Evolutionary conservation across 2,329 filamentous ascomycete species (phyloP).

Genomic region (Stenocarpella maydis): DNA sequence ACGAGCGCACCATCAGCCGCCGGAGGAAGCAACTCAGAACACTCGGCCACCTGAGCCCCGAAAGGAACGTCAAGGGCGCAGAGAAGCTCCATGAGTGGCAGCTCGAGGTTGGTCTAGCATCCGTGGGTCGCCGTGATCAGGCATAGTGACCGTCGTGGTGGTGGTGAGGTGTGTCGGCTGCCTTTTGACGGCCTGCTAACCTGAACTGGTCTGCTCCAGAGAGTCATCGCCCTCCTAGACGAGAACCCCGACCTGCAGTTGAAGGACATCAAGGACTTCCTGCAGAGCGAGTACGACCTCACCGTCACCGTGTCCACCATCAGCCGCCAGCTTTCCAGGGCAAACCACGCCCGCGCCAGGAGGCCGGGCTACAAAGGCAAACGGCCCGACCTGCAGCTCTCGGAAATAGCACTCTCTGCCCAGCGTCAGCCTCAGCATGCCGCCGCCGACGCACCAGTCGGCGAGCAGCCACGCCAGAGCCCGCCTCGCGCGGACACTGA

Average conservation of each 20-base stretch:
- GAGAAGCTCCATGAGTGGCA: constrained; percentile 35
- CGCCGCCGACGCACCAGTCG: background rate
- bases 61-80: constrained; percentile 33
- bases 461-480: constrained; percentile 4
- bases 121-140: background rate
- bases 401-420: background rate
- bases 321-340: constrained; percentile 32
- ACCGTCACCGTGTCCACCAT: constrained; percentile 34
- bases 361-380: constrained; percentile 34
- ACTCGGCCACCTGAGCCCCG: constrained; percentile 32
- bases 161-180: background rate
- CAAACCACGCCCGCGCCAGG: constrained; percentile 28
- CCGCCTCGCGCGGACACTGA: background rate
- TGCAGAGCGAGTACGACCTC: constrained; percentile 33
- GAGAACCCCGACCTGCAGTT: constrained; percentile 32
- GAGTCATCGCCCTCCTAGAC: constrained; percentile 33
- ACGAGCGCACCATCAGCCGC: constrained; percentile 34
- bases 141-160: background rate
- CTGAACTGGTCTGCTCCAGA: constrained; percentile 20
- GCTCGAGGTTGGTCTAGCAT: constrained; percentile 30
- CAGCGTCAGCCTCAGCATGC: background rate
- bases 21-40: constrained; percentile 33
- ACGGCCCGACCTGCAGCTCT: constrained; percentile 31
- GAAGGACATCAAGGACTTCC: constrained; percentile 32
- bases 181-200: background rate